Percentiles rank a stretch among this genome's conserved stretches.
These are phyloP conservation scores for Cladophialophora carrionii DNA, from an alignment of 2,329 filamentous ascomycete species.

Conservation along the genomic window DNA sequence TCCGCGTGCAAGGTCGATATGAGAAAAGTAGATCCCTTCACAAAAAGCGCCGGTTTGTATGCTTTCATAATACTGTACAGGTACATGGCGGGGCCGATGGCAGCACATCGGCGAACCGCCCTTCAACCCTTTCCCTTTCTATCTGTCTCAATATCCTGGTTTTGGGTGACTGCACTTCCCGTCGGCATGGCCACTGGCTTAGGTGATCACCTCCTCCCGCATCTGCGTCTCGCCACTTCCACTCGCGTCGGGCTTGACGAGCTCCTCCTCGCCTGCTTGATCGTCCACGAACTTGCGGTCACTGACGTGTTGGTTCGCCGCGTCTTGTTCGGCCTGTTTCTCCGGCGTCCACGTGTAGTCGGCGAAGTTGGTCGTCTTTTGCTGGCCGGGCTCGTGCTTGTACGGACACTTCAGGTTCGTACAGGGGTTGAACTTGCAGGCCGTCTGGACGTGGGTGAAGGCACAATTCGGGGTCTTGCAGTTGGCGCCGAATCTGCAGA, in stretches of 20 bases:
- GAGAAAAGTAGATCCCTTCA: neutral
- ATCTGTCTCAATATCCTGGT: neutral
- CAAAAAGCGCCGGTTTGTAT: neutral
- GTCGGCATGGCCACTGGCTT: neutral
- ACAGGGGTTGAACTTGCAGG: conserved; percentile 91
- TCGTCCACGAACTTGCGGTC: conserved; percentile 86
- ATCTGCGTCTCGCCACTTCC: conserved; percentile 20
- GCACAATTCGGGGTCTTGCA: conserved; percentile 82
- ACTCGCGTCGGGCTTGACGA: conserved; percentile 64
- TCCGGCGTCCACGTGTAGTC: conserved; percentile 90
- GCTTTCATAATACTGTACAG: conserved; percentile 10
- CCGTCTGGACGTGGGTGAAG: conserved; percentile 81
- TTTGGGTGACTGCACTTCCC: neutral
- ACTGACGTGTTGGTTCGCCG: conserved; percentile 70
- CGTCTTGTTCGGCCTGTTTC: conserved; percentile 30
- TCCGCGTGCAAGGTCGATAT: neutral
- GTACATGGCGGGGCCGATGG: neutral
- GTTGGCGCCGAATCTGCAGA: conserved; percentile 88
- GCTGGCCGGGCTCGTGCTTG: conserved; percentile 87
- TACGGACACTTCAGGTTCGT: conserved; percentile 85
- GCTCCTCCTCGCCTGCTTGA: conserved; percentile 61
- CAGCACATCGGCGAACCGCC: neutral
- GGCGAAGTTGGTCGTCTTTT: conserved; percentile 69
- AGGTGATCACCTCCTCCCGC: conserved; percentile 30
- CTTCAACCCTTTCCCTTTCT: neutral